Evolutionary conservation across 164 flowering plant species (phyloP), one percentile per base, ranked within the genome.

Genomic region (Berberis vulgaris): DNA sequence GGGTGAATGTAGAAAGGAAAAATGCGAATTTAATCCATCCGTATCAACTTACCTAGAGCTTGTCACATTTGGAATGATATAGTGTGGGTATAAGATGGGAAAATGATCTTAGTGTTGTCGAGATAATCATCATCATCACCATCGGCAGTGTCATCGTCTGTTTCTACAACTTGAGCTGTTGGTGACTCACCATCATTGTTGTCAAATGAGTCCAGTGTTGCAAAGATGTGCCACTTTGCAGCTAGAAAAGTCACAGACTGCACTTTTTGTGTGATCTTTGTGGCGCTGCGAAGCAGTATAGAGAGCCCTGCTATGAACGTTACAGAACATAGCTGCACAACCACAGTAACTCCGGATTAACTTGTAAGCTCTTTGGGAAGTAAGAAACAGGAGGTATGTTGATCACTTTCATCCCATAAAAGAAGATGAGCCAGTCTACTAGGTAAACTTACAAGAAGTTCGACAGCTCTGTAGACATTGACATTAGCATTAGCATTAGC

Each of bases 211-310:
- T 86, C 86, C 9, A 88, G 67, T 13, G 98, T 93, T 0, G 96
- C 91, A 69, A 91, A 88, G 0, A 83, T 82, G 50, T 93, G 96
- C 98, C 97, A 93, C 74, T 85, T 90, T 13, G 97, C 79, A 12
- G 98, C 97, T 7, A 85, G 83, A 67, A 81, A 69, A 0, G 90
- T 86, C 7, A 89, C 77, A 0, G 86, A 67, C 63, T 85, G 98
- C 6, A 92, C 98, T 72, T 87, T 88, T 76, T 93, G 98, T 1
- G 98, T 93, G 68, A 93, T 90, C 74, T 85, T 86, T 1, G 96
- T 80, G n/a, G 97, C 97, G 61, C 98, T 86, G 4, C 96, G 72
- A 59, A 93, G 45, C 54, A 85, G 50, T 57, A 93, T 84, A 58
- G 75, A 61, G 4, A 93, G 78, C 41, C 83, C 97, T 0, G 90